Evolutionary conservation across 345 rosid genomes (phyloP), one percentile per base, ranked within the genome.

Genomic region (Gossypium arboreum): DNA sequence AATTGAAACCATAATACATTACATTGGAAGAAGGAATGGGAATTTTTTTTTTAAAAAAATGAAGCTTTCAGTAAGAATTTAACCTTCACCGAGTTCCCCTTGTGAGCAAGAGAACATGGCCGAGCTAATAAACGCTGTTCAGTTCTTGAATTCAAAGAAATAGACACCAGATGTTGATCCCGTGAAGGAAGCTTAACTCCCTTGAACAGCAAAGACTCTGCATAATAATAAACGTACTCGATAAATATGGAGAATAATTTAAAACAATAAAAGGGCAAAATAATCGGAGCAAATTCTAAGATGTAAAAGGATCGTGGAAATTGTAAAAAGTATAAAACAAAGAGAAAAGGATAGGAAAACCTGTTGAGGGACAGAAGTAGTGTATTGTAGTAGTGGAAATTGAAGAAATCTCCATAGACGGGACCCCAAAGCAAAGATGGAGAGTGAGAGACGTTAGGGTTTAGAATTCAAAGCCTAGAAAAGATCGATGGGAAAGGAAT

Each of bases 331-430:
- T n/a, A 60, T 25, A 25, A 44, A 17, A 20, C 18, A 50, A 12
- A 68, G 58, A 73, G 10, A 8, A 27, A 7, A 71, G 9, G 43
- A 24, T 29, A 52, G 15, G 75, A 63, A 76, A 78, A 91, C 93
- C 96, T 84, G 79, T 43, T 12, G 88, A 71, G 76, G 84, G 72
- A 45, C 52, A 13, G 27, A 60, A 72, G 77, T n/a, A 71, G 63
- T 62, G 67, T 55, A 67, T 71, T 58, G 88, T 74, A 51, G 72
- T 55, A 11, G 82, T 67, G 39, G 85, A 76, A 24, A 83, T 57
- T 11, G 83, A 84, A 72, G 83, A 75, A 65, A 82, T 79, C 73
- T 88, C 92, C 94, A 91, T 91, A 4, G 75, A 25, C 48, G 27
- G 18, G 16, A 27, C 56, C 25, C 43, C 63, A 34, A 29, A 17